These are phyloP conservation scores for Teratosphaeria epicoccoides DNA, from an alignment of 2,329 filamentous ascomycete species.

Conservation along the genomic window DNA sequence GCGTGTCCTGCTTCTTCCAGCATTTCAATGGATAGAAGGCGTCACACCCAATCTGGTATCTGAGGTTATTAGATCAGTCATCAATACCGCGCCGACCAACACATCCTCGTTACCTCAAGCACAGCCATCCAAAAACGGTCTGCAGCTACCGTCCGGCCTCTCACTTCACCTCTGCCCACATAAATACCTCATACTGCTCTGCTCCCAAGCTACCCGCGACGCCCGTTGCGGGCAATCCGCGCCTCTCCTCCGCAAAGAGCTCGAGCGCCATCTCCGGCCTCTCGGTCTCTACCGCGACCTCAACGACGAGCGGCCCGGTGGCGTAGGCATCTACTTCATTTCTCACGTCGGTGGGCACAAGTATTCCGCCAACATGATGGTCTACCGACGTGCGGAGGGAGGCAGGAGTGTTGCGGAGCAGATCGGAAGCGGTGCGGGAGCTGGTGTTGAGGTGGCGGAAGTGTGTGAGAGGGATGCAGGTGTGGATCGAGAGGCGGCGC, in stretches of 20 bases:
- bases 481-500: conserved; percentile 48
- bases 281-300: conserved; percentile 77
- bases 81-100: conserved; percentile 65
- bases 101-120: conserved; percentile 48
- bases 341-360: conserved; percentile 95
- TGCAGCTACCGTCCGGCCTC: conserved; percentile 28
- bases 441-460: conserved; percentile 26
- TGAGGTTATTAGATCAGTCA: conserved; percentile 57
- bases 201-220: conserved; percentile 88
- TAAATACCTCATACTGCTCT: conserved; percentile 78
- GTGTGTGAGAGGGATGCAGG: conserved; percentile 25
- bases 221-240: conserved; percentile 90
- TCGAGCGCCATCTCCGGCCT: conserved; percentile 78
- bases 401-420: conserved; percentile 16
- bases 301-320: conserved; percentile 78
- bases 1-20: conserved; percentile 70
- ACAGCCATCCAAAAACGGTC: conserved; percentile 16
- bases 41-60: conserved; percentile 67
- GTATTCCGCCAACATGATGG: conserved; percentile 86
- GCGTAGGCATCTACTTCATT: conserved; percentile 93
- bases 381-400: conserved; percentile 57
- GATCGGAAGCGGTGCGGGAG: conserved; percentile 3
- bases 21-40: conserved; percentile 73
- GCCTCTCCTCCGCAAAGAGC: conserved; percentile 74
- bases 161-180: conserved; percentile 63